Evolutionary conservation across 1,139 yeast species (phyloP), one percentile per base, ranked within the genome.

Genomic region (Zygosaccharomyces pseudobailii): DNA sequence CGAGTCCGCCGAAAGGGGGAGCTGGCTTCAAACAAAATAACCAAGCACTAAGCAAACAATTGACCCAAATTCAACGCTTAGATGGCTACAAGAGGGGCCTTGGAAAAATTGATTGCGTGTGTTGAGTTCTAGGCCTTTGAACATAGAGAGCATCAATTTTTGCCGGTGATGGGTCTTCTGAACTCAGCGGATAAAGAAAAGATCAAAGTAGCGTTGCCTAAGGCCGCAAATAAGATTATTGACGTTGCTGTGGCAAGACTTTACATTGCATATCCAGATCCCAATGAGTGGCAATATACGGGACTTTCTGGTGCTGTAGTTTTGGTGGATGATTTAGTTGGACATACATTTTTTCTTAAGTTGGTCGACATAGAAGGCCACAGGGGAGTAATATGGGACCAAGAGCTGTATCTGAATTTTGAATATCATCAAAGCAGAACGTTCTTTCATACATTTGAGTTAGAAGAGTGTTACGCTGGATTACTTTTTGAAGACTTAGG

Each of bases 341-440:
- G 98, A 3, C 92, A 90, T 67, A 88, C 97, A 0, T 90, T 86
- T 64, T 92, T 89, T 66, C 73, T 92, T 45, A 92, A 92, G 65
- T 65, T 92, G 49, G 95, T 92, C 8, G 98, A 92, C 61, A 80
- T 92, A 36, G 65, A 73, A 36, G 95, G 95, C 8, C 79, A 80
- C 53, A 73, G 87, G 36, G 97, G 97, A 19, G 95, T 92, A 1
- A 56, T 92, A 0, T 92, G 98, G 98, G 98, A 92, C 66, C 98
- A 92, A 66, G 98, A 92, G 66, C 69, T 92, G 42, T 92, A 87
- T 63, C 83, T 88, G 7, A 85, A 87, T 59, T 89, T 92, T 65
- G 84, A 83, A 55, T 92, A 92, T 68, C 79, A 86, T 63, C 97
- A 92, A 67, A 98, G 92, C 65, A 77, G 98, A 23, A 83, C 95